Evolutionary conservation across 2,329 filamentous ascomycete genomes (phyloP), one percentile per base, ranked within the genome.

Genomic region (Fusarium transvaalense): DNA sequence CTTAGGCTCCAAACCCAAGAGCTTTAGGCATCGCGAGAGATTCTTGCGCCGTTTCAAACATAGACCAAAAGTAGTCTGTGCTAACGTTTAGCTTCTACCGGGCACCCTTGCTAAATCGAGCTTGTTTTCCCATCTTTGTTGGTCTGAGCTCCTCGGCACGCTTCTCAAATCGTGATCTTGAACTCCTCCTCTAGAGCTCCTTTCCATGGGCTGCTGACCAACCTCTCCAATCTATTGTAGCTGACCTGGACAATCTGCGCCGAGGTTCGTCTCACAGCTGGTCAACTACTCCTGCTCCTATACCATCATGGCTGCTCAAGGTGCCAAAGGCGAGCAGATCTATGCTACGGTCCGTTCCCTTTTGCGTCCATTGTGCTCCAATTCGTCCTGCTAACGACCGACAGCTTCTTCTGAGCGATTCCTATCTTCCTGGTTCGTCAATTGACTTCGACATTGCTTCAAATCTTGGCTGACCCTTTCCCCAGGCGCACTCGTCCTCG

Each of bases 321-420:
- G 34, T 56, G 41, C 50, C 43, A 75, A 74, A 72, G 79, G 77
- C 66, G 79, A 79, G 67, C 84, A 87, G 70, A 81, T 85, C 72
- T 88, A 88, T 77, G 85, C 84, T 71, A 88, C 85, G 77, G 85
- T 88, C 80, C 73, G 84, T 84, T 45, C 58, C 32, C 25, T 47
- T 35, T 43, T 31, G 57, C 37, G 27, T 50, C 46, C 54, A 50
- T 47, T 66, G 42, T 48, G 47, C 21, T 51, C 35, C 34, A 35
- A 32, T 46, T 23, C 51, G 19, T 34, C 45, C 52, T 45, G 34
- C 62, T 65, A 48, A 69, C 55, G 19, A 50, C 4, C 19, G 68
- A 75, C 80, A 97, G 95, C 92, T 99, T 79, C 88, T 98, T 58
- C 85, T 97, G 82, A 97, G 89, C 82, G 94, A 99, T 82, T 88